A percentile compares a stretch with the other conserved stretches of the same genome.
Conservation (phyloP, 1,284 basidiomycete genomes). For the Ceratorhiza oryzae-sativae region DNA sequence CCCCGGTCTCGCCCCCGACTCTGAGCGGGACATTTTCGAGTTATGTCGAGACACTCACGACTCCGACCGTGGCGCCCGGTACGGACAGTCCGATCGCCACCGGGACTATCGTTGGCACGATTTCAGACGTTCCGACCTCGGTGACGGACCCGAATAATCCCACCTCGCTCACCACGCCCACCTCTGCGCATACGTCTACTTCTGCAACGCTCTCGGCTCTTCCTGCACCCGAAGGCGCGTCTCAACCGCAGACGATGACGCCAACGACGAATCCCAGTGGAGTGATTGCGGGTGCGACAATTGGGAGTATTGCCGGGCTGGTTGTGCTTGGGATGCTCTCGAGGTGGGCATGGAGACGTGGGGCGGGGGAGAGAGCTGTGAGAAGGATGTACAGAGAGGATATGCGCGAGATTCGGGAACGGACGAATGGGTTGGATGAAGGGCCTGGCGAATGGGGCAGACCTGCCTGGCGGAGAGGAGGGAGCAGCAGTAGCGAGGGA, state of each 20-base stretch:
- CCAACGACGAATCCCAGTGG: constrained; percentile 18
- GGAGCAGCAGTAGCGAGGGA: constrained; percentile 11
- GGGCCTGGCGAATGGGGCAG: constrained; percentile 34
- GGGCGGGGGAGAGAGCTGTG: constrained; percentile 26
- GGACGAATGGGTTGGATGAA: constrained; percentile 27
- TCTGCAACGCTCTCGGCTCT: constrained; percentile 17
- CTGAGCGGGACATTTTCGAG: constrained; percentile 1
- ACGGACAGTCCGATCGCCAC: not conserved
- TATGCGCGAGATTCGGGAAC: constrained; percentile 30
- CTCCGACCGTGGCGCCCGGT: not conserved
- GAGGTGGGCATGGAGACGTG: constrained; percentile 25
- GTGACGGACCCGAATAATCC: constrained; percentile 11
- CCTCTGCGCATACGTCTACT: not conserved
- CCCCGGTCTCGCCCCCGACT: not conserved
- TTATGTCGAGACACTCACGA: constrained; percentile 7
- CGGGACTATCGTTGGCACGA: constrained; percentile 16
- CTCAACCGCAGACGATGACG: not conserved
- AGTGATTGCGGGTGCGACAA: constrained; percentile 15
- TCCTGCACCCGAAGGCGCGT: constrained; percentile 31
- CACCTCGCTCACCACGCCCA: not conserved
- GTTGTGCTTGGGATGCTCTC: constrained; percentile 1
- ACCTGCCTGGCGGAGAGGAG: constrained; percentile 26
- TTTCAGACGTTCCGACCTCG: not conserved
- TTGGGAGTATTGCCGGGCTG: constrained; percentile 6
- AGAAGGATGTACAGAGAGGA: constrained; percentile 34